Percentiles rank a stretch among this genome's conserved stretches.
These are phyloP conservation scores for Fusarium sublunatum DNA, from an alignment of 2,329 filamentous ascomycete genomes.

Conservation along the genomic window DNA sequence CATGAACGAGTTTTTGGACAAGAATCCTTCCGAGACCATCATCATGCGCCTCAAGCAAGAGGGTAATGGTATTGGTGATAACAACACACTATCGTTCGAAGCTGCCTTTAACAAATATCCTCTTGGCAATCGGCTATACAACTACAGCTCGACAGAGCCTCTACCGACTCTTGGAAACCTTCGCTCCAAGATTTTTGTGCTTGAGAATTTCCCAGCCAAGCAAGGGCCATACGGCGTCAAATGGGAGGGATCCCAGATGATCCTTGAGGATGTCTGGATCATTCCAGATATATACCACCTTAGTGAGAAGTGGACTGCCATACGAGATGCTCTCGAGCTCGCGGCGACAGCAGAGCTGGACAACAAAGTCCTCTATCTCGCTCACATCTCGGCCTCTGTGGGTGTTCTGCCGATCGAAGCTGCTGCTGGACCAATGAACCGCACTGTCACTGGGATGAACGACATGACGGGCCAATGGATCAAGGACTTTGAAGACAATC, in stretches of 20 bases:
- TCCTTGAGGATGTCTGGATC: slow-evolving; percentile 61
- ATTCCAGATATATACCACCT: slow-evolving; percentile 57
- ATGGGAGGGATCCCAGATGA: slow-evolving; percentile 59
- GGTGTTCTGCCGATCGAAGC: slow-evolving; percentile 63
- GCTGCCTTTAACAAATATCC: slow-evolving; percentile 58
- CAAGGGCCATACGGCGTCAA: slow-evolving; percentile 55
- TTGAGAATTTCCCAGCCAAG: slow-evolving; percentile 58
- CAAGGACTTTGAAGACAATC: slow-evolving; percentile 44
- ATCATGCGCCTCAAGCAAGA: slow-evolving; percentile 64
- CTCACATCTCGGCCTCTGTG: slow-evolving; percentile 61
- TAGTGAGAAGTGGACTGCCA: slow-evolving; percentile 60
- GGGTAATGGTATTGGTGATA: slow-evolving; percentile 50
- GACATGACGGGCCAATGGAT: slow-evolving; percentile 61
- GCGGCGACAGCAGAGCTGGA: slow-evolving; percentile 50
- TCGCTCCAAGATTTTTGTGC: slow-evolving; percentile 59
- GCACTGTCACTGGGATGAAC: slow-evolving; percentile 60
- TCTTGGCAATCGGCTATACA: slow-evolving; percentile 52
- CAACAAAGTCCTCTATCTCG: slow-evolving; percentile 56
- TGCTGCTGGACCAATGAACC: slow-evolving; percentile 59
- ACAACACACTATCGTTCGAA: slow-evolving; percentile 57
- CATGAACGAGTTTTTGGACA: slow-evolving; percentile 60
- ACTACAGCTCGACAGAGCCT: slow-evolving; percentile 47
- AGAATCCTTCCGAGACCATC: slow-evolving; percentile 59
- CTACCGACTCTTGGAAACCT: slow-evolving; percentile 59
- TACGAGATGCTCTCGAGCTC: slow-evolving; percentile 54